Conservation (phyloP, 805 yeast genomes). For the Ascoidea rubescens region DNA sequence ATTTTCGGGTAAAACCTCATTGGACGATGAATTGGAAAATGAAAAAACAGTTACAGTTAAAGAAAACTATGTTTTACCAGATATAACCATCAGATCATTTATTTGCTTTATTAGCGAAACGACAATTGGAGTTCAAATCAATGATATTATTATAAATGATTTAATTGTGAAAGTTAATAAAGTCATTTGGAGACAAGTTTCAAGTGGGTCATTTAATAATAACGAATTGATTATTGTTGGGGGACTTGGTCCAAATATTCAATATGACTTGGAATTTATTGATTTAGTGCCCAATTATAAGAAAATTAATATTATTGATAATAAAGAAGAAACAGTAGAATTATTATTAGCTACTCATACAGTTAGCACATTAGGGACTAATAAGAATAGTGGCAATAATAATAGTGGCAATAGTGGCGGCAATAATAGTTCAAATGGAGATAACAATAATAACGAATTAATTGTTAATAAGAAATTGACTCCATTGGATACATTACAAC, state of each 20-base stretch:
- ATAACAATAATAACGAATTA: not conserved
- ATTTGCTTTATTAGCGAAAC: slow-evolving; percentile 37
- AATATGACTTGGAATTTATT: slow-evolving; percentile 39
- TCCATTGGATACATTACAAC: not conserved
- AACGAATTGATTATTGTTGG: slow-evolving; percentile 39
- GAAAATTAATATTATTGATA: slow-evolving; percentile 22
- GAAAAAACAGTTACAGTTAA: slow-evolving; percentile 11
- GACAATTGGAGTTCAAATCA: slow-evolving; percentile 32
- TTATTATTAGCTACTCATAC: not conserved
- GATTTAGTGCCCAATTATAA: slow-evolving; percentile 19
- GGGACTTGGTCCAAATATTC: slow-evolving; percentile 49
- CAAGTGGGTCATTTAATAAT: slow-evolving; percentile 31
- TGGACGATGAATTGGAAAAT: slow-evolving; percentile 8
- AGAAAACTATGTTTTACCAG: not conserved
- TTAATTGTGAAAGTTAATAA: slow-evolving; percentile 42
- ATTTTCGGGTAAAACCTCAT: slow-evolving; percentile 23
- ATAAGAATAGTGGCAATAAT: not conserved
- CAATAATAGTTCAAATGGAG: not conserved
- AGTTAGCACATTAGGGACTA: not conserved
- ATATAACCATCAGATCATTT: slow-evolving; percentile 14
- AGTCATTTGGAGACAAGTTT: slow-evolving; percentile 54
- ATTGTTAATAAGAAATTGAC: too few species aligned
- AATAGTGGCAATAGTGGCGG: not conserved
- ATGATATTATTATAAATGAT: slow-evolving; percentile 27
- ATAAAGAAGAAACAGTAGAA: not conserved